Evolutionary conservation across 1,284 basidiomycete genomes (phyloP), one percentile per base, ranked within the genome.

Genomic region (Tausonia pullulans): DNA sequence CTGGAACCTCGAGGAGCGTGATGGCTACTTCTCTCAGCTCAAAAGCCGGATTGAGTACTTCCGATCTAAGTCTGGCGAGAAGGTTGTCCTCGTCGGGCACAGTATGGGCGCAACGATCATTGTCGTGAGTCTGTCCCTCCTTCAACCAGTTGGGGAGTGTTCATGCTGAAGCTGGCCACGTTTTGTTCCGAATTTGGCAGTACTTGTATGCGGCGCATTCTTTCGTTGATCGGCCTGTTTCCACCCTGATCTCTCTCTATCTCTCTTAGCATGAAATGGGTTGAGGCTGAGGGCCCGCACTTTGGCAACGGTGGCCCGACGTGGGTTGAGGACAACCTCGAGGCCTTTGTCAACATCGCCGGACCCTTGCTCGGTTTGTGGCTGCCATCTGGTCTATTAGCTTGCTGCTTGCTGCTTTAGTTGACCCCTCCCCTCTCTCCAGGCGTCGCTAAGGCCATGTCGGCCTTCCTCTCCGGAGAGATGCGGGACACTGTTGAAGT

Each of bases 401-500:
- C 27, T 27, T 27, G 27, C 27, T 27, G 27, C 27, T 27, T 27
- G 27, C 27, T 54, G 70, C 66, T 83, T 43, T 45, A 49, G 16
- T 49, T 41, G 52, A 13, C 69, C 6, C 10, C 60, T 49, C 40
- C 50, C 58, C 64, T 58, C 50, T 53, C 55, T n/a, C 40, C 60
- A 65, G 39, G 44, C 49, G 40, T 82, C 0, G 78, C 90, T 2
- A 98, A 98, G 77, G 90, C 94, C 0, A 96, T 98, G 90, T 80
- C 93, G 0, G 94, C 95, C 3, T 91, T 98, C 74, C 79, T 98
- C 44, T 93, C 90, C 0, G 89, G 89, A 8, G 90, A 91, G 72
- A 97, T 97, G 94, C 86, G 87, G 74, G 91, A 98, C 71, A 98
- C 94, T 0, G 94, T 97, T 8, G 89, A 96, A 73, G 60, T 58